Conservation (phyloP, 2,329 filamentous ascomycete genomes). For the Chaetomium strumarium region DNA sequence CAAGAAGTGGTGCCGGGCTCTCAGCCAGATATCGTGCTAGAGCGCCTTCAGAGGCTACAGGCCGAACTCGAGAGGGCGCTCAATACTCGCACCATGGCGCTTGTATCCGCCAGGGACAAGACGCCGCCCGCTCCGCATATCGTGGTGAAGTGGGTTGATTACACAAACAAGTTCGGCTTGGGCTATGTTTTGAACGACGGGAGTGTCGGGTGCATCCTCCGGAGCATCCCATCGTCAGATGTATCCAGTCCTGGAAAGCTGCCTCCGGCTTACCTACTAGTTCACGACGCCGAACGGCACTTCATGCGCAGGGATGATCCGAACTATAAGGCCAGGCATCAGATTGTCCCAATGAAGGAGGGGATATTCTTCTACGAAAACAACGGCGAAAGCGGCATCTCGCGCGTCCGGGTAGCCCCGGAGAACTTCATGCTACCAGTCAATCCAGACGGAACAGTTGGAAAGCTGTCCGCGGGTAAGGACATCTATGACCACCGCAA, state of each 20-base stretch:
- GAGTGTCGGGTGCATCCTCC: slow-evolving; percentile 66
- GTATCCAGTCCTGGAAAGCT: slow-evolving; percentile 46
- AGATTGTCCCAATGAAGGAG: slow-evolving; percentile 59
- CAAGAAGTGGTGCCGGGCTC: slow-evolving; percentile 46
- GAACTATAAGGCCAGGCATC: slow-evolving; percentile 50
- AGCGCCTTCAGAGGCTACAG: slow-evolving; percentile 51
- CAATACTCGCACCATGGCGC: slow-evolving; percentile 57
- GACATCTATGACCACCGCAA: slow-evolving; percentile 61
- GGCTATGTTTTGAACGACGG: slow-evolving; percentile 81
- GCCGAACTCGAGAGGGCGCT: slow-evolving; percentile 56
- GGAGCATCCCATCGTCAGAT: slow-evolving; percentile 48
- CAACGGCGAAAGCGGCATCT: slow-evolving; percentile 57
- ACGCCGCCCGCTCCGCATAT: slow-evolving; percentile 54
- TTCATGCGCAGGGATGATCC: slow-evolving; percentile 56
- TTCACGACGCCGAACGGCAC: slow-evolving; percentile 65
- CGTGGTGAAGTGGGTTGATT: slow-evolving; percentile 80
- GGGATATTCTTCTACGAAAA: slow-evolving; percentile 71
- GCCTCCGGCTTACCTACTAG: slow-evolving; percentile 66
- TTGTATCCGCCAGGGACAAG: slow-evolving; percentile 49
- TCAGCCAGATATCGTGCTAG: slow-evolving; percentile 52
- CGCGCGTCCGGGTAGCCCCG: slow-evolving; percentile 57
- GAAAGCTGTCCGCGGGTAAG: slow-evolving; percentile 56
- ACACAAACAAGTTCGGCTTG: slow-evolving; percentile 79
- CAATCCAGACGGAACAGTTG: slow-evolving; percentile 53
- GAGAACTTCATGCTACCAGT: slow-evolving; percentile 53